Evolutionary conservation across 2,329 filamentous ascomycete species (phyloP).

Genomic region (Sarocladium strictum): DNA sequence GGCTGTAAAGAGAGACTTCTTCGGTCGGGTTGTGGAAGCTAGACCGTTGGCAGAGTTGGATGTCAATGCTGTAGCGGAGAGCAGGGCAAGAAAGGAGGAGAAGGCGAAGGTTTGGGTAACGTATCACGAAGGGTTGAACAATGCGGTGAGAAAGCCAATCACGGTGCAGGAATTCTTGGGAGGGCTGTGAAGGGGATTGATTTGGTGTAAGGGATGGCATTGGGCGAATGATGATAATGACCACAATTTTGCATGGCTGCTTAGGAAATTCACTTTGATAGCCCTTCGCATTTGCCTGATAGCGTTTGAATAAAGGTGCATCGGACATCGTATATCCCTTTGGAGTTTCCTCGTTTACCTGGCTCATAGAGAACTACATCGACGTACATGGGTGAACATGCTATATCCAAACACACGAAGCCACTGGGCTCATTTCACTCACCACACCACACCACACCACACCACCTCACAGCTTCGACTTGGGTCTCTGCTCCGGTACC

Average conservation of each 20-base stretch:
- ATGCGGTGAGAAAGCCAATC: conserved; percentile 85
- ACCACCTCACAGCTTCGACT: conserved; percentile 46
- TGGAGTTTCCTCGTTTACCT: background rate
- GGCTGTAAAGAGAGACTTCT: conserved; percentile 72
- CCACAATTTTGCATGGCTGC: background rate
- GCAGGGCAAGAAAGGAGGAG: conserved; percentile 36
- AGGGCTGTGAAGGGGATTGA: conserved; percentile 40
- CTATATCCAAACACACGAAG: background rate
- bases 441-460: too few species aligned
- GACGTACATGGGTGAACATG: too few species aligned
- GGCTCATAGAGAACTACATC: too few species aligned
- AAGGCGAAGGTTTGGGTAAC: conserved; percentile 70
- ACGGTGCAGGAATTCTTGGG: conserved; percentile 72
- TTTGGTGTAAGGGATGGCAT: too few species aligned
- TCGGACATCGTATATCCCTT: background rate
- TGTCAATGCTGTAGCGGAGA: conserved; percentile 26
- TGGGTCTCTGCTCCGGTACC: conserved; percentile 44
- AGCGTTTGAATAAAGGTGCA: background rate
- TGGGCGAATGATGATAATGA: conserved; percentile 2
- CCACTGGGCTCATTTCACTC: too few species aligned
- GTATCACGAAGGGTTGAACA: conserved; percentile 85
- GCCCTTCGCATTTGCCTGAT: background rate
- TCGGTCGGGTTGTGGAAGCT: conserved; percentile 62
- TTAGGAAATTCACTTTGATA: too few species aligned
- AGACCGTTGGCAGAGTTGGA: conserved; percentile 34